Percentiles rank a stretch among this genome's conserved stretches.
These are phyloP conservation scores for Thelonectria rubi DNA, from an alignment of 2,329 filamentous ascomycete species.

Conservation along the genomic window DNA sequence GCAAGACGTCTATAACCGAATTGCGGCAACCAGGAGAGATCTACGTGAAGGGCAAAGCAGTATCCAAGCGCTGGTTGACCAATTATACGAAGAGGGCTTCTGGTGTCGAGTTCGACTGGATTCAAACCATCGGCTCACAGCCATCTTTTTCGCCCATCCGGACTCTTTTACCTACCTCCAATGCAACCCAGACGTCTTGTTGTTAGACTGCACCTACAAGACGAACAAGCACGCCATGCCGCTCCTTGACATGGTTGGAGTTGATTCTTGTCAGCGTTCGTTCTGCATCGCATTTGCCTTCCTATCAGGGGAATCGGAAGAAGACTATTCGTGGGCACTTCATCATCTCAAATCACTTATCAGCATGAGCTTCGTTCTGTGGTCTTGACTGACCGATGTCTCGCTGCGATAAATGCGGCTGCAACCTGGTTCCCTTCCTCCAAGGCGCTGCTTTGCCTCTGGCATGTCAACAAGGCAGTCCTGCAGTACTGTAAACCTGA, in stretches of 20 bases:
- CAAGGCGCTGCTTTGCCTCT: conserved; percentile 32
- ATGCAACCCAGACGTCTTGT: conserved; percentile 28
- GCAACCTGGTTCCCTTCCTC: conserved; percentile 23
- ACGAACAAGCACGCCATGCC: conserved; percentile 20
- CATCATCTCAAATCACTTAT: conserved; percentile 1
- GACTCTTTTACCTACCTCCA: conserved; percentile 33
- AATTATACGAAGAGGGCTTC: conserved; percentile 34
- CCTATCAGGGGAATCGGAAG: conserved; percentile 26
- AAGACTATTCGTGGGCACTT: conserved; percentile 2
- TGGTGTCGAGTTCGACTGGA: conserved; percentile 29
- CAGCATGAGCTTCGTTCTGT: conserved; percentile 17
- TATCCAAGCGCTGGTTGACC: conserved; percentile 29
- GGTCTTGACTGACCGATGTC: conserved; percentile 35
- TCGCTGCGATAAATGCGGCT: conserved; percentile 35
- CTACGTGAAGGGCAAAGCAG: conserved; percentile 13
- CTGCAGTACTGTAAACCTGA: conserved; percentile 24
- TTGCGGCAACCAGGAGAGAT: conserved; percentile 26
- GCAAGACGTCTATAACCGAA: conserved; percentile 36
- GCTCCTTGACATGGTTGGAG: conserved; percentile 15
- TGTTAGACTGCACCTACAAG: conserved; percentile 32
- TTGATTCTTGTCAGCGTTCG: conserved; percentile 3
- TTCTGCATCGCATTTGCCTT: conserved; percentile 1
- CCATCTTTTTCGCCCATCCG: conserved; percentile 34
- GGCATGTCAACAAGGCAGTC: conserved; percentile 35
- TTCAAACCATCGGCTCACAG: conserved; percentile 26